Percentiles rank a stretch among this genome's conserved stretches.
phyloP scores from a whole-genome alignment of 768 basidiomycete species.

The Leccinum arenicola region DNA sequence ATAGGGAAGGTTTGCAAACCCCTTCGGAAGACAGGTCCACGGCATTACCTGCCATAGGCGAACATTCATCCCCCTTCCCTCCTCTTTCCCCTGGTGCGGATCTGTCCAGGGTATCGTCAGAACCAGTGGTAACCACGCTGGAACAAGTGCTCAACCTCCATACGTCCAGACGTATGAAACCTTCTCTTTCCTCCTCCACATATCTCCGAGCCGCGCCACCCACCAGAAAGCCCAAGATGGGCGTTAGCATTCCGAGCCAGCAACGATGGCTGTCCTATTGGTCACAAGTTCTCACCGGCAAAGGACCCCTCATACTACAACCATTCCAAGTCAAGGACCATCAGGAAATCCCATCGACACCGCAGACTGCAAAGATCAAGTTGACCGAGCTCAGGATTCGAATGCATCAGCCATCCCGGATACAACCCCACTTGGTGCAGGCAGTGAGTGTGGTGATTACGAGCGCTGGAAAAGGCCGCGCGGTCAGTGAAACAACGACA shows the following conservation, averaged over 20 bases:
- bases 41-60: neutral
- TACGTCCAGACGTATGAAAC: constrained; percentile 68
- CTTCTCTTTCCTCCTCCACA: constrained; percentile 1
- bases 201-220: constrained; percentile 16
- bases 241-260: constrained; percentile 81
- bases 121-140: constrained; percentile 34
- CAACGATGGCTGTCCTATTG: constrained; percentile 79
- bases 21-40: constrained; percentile 1
- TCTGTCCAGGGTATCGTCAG: constrained; percentile 16
- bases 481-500: constrained; percentile 25
- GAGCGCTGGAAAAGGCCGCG: constrained; percentile 39
- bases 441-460: constrained; percentile 57
- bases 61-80: neutral
- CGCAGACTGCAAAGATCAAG: constrained; percentile 43
- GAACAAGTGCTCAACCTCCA: constrained; percentile 65
- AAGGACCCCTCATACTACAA: constrained; percentile 54
- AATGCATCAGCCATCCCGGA: constrained; percentile 52
- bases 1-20: constrained; percentile 19
- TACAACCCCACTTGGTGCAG: constrained; percentile 51
- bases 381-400: constrained; percentile 57
- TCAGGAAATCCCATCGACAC: constrained; percentile 1
- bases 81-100: constrained; percentile 3
- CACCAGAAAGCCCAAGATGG: constrained; percentile 42
- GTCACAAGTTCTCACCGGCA: constrained; percentile 58
- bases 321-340: constrained; percentile 5